Conservation (phyloP, 148 eudicot genomes). For the Arctostaphylos glauca region DNA sequence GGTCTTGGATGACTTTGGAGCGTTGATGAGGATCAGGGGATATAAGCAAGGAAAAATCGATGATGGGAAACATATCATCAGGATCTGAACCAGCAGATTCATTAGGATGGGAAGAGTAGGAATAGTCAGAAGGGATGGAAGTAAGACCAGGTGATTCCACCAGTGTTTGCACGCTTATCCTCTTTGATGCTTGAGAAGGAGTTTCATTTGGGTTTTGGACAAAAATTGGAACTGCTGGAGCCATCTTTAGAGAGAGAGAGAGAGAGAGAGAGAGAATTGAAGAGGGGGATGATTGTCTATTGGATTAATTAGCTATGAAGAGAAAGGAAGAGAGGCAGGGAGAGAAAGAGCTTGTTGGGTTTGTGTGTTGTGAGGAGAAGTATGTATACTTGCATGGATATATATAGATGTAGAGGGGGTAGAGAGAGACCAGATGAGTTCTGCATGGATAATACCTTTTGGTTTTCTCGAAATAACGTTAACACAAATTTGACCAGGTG, state of each 20-base stretch:
- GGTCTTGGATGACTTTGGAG: conserved; percentile 5
- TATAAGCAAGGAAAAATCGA: conserved; percentile 10
- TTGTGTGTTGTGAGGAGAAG: neutral
- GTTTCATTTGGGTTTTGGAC: neutral
- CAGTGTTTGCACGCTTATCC: conserved; percentile 6
- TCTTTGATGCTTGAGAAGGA: neutral
- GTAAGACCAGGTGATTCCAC: conserved; percentile 14
- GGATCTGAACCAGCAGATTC: neutral
- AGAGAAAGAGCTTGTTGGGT: neutral
- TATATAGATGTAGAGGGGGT: neutral
- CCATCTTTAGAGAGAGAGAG: neutral
- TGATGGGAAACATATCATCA: neutral
- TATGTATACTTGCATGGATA: neutral
- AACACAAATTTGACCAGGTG: no score
- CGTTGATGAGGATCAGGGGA: conserved; percentile 9
- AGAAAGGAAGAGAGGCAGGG: neutral
- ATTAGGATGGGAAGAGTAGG: neutral
- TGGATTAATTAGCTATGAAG: neutral
- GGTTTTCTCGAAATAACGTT: no score
- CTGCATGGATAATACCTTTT: neutral
- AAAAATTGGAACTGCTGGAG: neutral
- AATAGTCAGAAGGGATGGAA: conserved; percentile 13
- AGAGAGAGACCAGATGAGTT: neutral
- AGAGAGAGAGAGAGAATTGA: neutral
- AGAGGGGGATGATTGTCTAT: neutral